Percentiles rank a stretch among this genome's conserved stretches.
phyloP scores from a whole-genome alignment of 2,329 filamentous ascomycete genomes.

The Trichoderma harzianum region DNA sequence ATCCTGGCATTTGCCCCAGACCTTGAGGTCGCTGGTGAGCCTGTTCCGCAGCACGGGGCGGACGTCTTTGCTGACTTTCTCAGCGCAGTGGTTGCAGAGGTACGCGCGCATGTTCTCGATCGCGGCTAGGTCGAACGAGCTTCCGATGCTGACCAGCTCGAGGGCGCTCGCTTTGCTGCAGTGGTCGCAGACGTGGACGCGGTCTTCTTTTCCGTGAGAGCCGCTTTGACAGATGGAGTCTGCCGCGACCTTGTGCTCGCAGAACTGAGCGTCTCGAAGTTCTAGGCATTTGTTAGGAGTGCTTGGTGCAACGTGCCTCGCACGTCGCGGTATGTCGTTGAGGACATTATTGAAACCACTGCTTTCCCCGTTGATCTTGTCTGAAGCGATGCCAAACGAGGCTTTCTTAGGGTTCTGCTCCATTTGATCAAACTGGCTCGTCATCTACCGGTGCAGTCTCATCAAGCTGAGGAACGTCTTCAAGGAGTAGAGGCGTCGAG shows the following conservation, averaged over 20 bases:
- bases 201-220: neutral
- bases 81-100: slow-evolving; percentile 33
- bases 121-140: slow-evolving; percentile 14
- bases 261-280: neutral
- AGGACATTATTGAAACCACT: neutral
- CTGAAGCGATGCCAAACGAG: neutral
- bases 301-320: neutral
- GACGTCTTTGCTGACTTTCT: neutral
- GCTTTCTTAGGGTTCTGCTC: neutral
- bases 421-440: neutral
- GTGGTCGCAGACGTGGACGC: slow-evolving; percentile 16
- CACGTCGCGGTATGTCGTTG: neutral
- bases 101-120: slow-evolving; percentile 36
- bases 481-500: neutral
- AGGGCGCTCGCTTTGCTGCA: slow-evolving; percentile 28
- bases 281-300: neutral
- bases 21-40: slow-evolving; percentile 20
- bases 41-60: slow-evolving; percentile 14
- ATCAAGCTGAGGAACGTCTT: neutral
- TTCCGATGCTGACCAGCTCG: slow-evolving; percentile 20
- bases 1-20: slow-evolving; percentile 27
- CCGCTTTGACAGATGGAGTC: neutral
- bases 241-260: neutral
- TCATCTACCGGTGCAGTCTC: neutral
- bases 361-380: neutral